phyloP scores from a whole-genome alignment of 2,329 filamentous ascomycete species.

The Nigrospora osmanthi region DNA sequence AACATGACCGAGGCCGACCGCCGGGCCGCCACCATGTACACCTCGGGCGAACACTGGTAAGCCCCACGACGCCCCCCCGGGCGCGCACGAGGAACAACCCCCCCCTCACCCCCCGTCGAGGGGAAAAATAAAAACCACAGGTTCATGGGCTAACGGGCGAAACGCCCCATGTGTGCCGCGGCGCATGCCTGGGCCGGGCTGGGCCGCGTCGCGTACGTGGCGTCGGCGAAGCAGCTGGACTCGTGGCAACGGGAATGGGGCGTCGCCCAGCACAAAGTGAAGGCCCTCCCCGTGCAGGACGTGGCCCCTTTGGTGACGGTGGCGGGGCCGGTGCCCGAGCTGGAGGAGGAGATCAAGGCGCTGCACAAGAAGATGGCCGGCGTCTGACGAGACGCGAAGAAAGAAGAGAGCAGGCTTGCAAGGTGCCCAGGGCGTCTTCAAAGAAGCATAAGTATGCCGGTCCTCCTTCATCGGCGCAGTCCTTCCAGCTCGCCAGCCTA shows the following conservation, averaged over 20 bases:
- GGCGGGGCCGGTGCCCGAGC: slow-evolving; percentile 9
- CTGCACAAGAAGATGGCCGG: slow-evolving; percentile 9
- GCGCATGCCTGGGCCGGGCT: slow-evolving; percentile 12
- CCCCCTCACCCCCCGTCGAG: too few relatives aligned
- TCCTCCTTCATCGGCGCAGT: too few relatives aligned
- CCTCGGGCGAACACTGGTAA: slow-evolving; percentile 12
- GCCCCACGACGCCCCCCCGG: too few relatives aligned
- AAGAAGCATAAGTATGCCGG: too few relatives aligned
- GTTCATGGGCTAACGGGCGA: too few relatives aligned
- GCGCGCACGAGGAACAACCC: too few relatives aligned
- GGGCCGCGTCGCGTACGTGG: slow-evolving; percentile 12
- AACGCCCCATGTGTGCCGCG: slow-evolving; percentile 11
- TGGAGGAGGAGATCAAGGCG: slow-evolving; percentile 8
- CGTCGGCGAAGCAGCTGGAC: slow-evolving; percentile 6
- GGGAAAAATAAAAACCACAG: too few relatives aligned
- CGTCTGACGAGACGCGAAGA: neutral
- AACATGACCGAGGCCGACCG: slow-evolving; percentile 6
- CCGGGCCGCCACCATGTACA: slow-evolving; percentile 9
- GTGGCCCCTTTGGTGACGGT: slow-evolving; percentile 8
- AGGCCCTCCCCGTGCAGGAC: neutral
- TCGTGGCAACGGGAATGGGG: slow-evolving; percentile 8
- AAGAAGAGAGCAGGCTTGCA: too few relatives aligned
- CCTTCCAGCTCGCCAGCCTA: too few relatives aligned
- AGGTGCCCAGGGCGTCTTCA: too few relatives aligned
- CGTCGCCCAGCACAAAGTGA: slow-evolving; percentile 1